Conservation (phyloP, 2,329 filamentous ascomycete genomes). For the Alternaria viburni region DNA sequence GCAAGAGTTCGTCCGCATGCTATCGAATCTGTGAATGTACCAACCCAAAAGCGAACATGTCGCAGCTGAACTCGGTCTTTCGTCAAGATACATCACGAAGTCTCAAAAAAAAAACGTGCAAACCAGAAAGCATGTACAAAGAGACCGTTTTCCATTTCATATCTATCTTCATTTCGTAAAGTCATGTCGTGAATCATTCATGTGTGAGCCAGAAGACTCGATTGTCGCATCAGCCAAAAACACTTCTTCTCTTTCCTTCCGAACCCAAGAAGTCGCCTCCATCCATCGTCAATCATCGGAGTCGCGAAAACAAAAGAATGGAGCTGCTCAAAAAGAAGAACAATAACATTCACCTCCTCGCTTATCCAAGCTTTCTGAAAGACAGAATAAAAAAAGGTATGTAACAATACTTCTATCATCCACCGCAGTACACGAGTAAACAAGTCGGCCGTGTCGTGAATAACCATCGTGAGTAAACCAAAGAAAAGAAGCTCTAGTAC, state of each 20-base stretch:
- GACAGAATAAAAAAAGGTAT: neutral
- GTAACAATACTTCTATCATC: slow-evolving; percentile 2
- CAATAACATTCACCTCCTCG: neutral
- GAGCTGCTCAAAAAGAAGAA: neutral
- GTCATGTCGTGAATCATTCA: slow-evolving; percentile 15
- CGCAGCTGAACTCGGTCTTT: neutral
- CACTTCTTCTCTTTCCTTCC: neutral
- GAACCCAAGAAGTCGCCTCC: neutral
- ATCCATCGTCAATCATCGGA: neutral
- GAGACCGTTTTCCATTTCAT: slow-evolving; percentile 1
- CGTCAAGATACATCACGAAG: neutral
- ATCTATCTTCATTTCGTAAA: slow-evolving; percentile 10
- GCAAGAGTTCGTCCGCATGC: neutral
- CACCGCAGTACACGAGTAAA: neutral
- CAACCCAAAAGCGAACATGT: neutral
- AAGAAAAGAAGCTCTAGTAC: slow-evolving; percentile 31
- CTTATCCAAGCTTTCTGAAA: neutral
- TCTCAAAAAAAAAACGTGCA: neutral
- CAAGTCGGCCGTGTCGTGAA: neutral
- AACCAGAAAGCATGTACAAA: neutral
- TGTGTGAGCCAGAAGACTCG: slow-evolving; percentile 13
- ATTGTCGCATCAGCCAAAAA: slow-evolving; percentile 1
- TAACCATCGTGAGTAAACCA: neutral
- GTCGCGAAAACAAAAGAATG: neutral
- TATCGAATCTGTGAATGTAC: neutral